Conservation (phyloP, 257 asterid genomes). For the Fraxinus quadrangulata region DNA sequence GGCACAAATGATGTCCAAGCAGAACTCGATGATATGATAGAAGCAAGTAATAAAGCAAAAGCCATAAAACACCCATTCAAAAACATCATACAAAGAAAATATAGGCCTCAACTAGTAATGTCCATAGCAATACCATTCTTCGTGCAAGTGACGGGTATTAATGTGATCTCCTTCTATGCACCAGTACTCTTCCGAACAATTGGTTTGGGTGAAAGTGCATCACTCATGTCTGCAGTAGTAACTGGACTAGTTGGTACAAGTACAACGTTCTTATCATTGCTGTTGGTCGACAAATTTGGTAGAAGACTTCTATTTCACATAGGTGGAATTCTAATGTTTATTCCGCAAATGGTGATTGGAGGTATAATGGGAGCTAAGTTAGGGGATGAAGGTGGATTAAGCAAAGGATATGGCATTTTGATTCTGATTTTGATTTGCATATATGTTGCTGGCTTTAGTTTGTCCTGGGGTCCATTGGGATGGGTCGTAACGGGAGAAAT, state of each 20-base stretch:
- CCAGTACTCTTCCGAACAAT: constrained; percentile 30
- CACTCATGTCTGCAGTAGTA: constrained; percentile 30
- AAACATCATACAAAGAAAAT: constrained; percentile 31
- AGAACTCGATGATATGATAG: constrained; percentile 30
- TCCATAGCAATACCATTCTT: constrained; percentile 36
- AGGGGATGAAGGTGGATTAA: constrained; percentile 31
- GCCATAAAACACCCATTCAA: constrained; percentile 30
- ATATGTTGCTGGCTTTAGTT: constrained; percentile 31
- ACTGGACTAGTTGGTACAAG: constrained; percentile 26
- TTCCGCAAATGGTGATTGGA: constrained; percentile 31
- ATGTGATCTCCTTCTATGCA: constrained; percentile 35
- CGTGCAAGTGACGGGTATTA: constrained; percentile 36
- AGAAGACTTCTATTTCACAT: constrained; percentile 35
- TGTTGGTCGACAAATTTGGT: constrained; percentile 32
- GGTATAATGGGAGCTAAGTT: constrained; percentile 28
- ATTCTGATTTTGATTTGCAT: constrained; percentile 29
- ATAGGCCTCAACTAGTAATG: constrained; percentile 41
- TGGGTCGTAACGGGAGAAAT: constrained; percentile 43
- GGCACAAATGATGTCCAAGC: constrained; percentile 36
- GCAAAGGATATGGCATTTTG: constrained; percentile 25
- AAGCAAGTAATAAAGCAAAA: constrained; percentile 34
- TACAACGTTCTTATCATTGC: not conserved
- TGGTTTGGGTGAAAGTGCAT: constrained; percentile 35
- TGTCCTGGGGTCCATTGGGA: constrained; percentile 45
- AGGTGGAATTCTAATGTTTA: constrained; percentile 34